A percentile compares a stretch with the other conserved stretches of the same genome.
phyloP scores from a whole-genome alignment of 352 stramenopile species.

The Globisporangium nagaii region DNA sequence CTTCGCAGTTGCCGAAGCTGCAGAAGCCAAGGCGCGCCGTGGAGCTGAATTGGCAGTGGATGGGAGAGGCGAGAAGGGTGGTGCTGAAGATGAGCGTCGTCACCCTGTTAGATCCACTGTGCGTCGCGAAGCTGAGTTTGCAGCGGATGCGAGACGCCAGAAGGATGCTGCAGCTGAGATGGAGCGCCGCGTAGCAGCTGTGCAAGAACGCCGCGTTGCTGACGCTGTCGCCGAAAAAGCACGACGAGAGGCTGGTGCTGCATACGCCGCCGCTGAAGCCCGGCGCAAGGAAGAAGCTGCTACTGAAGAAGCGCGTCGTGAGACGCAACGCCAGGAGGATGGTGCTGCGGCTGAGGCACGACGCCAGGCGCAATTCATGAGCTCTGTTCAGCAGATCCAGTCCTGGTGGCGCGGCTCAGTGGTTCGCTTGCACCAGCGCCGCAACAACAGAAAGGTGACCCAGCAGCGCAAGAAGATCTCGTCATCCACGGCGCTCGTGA shows the following conservation, averaged over 20 bases:
- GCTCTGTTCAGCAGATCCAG: conserved; percentile 37
- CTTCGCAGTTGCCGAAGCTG: no score
- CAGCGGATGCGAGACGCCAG: no score
- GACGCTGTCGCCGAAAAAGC: background rate
- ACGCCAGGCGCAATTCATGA: background rate
- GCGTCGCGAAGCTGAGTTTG: no score
- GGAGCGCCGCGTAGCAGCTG: no score
- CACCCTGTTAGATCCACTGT: no score
- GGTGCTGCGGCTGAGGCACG: background rate
- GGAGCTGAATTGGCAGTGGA: no score
- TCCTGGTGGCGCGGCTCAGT: conserved; percentile 67
- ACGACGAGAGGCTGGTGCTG: background rate
- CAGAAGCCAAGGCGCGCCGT: no score
- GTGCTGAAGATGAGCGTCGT: no score
- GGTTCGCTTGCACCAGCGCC: conserved; percentile 46
- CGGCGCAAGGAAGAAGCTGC: background rate
- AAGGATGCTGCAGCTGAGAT: no score
- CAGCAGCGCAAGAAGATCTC: conserved; percentile 52
- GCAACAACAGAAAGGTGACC: conserved; percentile 30
- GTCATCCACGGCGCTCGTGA: conserved; percentile 47
- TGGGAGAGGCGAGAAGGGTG: no score
- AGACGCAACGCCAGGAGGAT: background rate
- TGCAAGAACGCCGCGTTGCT: no score
- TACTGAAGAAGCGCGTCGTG: background rate
- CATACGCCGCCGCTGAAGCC: no score